Conservation (phyloP, 441 rosid genomes). For the Dalechampia spathulata region DNA sequence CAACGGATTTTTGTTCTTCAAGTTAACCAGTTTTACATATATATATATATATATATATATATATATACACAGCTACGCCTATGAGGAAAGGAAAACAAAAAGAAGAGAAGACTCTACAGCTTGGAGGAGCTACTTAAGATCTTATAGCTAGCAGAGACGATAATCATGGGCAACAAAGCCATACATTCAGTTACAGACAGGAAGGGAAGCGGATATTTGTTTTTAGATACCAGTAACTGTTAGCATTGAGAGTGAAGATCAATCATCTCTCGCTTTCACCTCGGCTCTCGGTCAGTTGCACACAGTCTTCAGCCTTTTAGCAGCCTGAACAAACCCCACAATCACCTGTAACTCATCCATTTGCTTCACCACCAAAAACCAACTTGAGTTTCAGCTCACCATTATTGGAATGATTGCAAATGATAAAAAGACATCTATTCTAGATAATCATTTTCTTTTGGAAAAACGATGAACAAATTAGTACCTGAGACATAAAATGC, state of each 20-base stretch:
- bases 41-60: constrained; percentile 34
- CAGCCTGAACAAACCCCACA: constrained; percentile 86
- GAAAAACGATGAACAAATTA: no score
- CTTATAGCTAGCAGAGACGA: constrained; percentile 7
- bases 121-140: constrained; percentile 17
- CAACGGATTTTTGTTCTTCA: constrained; percentile 12
- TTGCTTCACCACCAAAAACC: constrained; percentile 37
- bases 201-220: constrained; percentile 15
- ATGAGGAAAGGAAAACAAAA: no score
- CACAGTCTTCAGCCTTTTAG: constrained; percentile 67
- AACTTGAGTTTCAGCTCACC: background rate
- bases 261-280: constrained; percentile 11
- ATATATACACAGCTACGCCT: constrained; percentile 27
- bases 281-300: constrained; percentile 46
- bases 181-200: constrained; percentile 24
- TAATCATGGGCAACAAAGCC: constrained; percentile 17
- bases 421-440: background rate
- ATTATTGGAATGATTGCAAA: background rate
- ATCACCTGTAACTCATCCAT: constrained; percentile 98
- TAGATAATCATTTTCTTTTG: background rate
- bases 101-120: constrained; percentile 37
- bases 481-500: constrained; percentile 96
- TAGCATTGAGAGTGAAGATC: constrained; percentile 24
- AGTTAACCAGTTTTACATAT: constrained; percentile 12
- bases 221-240: constrained; percentile 28